phyloP scores from a whole-genome alignment of 169 alveolate species.

The Plasmodium billcollinsi region DNA sequence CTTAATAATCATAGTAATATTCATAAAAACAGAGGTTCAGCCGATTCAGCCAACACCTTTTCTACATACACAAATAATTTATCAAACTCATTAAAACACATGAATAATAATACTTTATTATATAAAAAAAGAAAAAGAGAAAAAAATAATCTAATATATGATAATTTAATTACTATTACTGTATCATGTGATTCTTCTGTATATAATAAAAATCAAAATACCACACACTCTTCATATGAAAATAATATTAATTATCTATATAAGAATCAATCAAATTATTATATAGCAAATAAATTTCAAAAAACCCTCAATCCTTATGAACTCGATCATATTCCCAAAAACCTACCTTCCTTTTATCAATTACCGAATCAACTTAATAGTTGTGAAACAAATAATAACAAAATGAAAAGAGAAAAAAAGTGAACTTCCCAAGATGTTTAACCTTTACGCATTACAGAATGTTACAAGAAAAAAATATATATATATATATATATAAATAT shows the following conservation, averaged over 20 bases:
- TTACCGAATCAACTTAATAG: not conserved
- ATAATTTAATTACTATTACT: constrained; percentile 7
- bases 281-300: not conserved
- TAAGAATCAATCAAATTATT: not conserved
- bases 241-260: not conserved
- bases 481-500: not conserved
- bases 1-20: not conserved
- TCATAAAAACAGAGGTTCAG: not conserved
- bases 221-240: not conserved
- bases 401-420: constrained; percentile 10
- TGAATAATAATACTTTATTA: too few species aligned
- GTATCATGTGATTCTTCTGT: constrained; percentile 14
- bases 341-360: not conserved
- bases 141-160: constrained; percentile 8
- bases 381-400: constrained; percentile 1
- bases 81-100: too few species aligned
- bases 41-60: too few species aligned
- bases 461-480: not conserved
- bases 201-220: constrained; percentile 2
- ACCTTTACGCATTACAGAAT: not conserved
- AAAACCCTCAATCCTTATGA: constrained; percentile 3
- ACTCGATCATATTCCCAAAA: not conserved
- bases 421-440: not conserved
- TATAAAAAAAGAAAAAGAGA: too few species aligned
- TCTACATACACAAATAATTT: too few species aligned